A percentile compares a stretch with the other conserved stretches of the same genome.
phyloP scores from a whole-genome alignment of 495 filamentous ascomycete genomes.

The Elasticomyces elasticus region DNA sequence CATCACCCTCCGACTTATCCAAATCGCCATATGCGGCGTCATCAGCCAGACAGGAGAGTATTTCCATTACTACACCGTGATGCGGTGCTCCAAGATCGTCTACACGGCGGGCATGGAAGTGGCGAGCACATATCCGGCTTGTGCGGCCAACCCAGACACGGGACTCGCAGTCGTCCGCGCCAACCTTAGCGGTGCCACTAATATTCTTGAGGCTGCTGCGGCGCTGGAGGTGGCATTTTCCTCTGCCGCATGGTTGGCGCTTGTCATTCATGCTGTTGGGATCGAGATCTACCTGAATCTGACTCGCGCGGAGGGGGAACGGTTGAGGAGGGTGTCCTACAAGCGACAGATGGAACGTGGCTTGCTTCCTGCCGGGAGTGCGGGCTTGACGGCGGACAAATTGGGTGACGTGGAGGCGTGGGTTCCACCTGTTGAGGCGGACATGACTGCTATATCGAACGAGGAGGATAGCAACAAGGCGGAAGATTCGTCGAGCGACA shows the following conservation, averaged over 20 bases:
- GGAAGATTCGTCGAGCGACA: no score
- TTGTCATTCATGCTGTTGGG: conserved; percentile 37
- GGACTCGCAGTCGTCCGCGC: conserved; percentile 29
- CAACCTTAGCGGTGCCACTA: conserved; percentile 21
- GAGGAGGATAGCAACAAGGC: no score
- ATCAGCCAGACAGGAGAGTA: conserved; percentile 31
- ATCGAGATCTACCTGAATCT: conserved; percentile 49
- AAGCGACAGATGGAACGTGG: no score
- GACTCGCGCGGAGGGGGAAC: no score
- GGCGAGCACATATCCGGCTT: not conserved
- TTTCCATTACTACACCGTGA: conserved; percentile 20
- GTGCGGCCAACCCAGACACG: conserved; percentile 12
- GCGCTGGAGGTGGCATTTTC: conserved; percentile 36
- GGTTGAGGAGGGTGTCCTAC: no score
- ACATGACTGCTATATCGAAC: no score
- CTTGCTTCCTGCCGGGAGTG: no score
- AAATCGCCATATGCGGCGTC: conserved; percentile 29
- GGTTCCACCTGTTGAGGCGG: no score
- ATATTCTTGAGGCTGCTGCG: conserved; percentile 26
- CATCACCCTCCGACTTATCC: conserved; percentile 39
- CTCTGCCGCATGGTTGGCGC: conserved; percentile 36
- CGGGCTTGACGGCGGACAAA: no score
- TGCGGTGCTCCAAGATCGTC: conserved; percentile 37
- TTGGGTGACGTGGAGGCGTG: not conserved
- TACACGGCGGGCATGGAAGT: conserved; percentile 22